These are phyloP conservation scores for Cryphonectria radicalis DNA, from an alignment of 2,329 filamentous ascomycete species.

Conservation along the genomic window DNA sequence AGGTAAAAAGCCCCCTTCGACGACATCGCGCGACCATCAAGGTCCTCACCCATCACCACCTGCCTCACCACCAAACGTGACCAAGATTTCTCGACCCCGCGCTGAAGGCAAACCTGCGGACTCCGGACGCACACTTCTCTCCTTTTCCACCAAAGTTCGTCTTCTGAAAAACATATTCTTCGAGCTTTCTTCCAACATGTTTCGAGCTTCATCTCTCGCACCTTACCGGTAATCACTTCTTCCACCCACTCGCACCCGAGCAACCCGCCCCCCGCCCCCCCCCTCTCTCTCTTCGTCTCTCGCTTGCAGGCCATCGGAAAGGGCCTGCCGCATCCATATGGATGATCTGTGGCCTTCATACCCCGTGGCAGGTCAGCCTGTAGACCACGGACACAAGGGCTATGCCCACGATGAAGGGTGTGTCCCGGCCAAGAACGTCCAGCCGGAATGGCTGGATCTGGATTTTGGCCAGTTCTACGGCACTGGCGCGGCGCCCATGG, in stretches of 20 bases:
- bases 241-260: neutral
- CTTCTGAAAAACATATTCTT: too few relatives aligned
- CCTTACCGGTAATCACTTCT: neutral
- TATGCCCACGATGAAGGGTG: conserved; percentile 14
- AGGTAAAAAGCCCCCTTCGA: conserved; percentile 1
- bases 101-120: neutral
- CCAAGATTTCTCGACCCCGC: conserved; percentile 1
- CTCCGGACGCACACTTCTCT: neutral
- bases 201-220: neutral
- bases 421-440: conserved; percentile 9
- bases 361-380: neutral
- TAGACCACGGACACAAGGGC: conserved; percentile 5
- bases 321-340: neutral
- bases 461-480: conserved; percentile 8
- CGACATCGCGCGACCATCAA: conserved; percentile 35
- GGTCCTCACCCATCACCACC: conserved; percentile 35
- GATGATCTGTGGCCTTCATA: conserved; percentile 3
- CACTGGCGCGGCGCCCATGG: neutral
- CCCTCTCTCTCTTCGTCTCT: neutral
- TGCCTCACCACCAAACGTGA: neutral
- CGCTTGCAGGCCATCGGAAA: neutral
- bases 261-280: neutral
- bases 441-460: conserved; percentile 12
- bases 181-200: neutral
- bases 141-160: too few relatives aligned